A percentile compares a stretch with the other conserved stretches of the same genome.
These are phyloP conservation scores for Nemania sp. DNA, from an alignment of 2,329 filamentous ascomycete species.

Conservation along the genomic window DNA sequence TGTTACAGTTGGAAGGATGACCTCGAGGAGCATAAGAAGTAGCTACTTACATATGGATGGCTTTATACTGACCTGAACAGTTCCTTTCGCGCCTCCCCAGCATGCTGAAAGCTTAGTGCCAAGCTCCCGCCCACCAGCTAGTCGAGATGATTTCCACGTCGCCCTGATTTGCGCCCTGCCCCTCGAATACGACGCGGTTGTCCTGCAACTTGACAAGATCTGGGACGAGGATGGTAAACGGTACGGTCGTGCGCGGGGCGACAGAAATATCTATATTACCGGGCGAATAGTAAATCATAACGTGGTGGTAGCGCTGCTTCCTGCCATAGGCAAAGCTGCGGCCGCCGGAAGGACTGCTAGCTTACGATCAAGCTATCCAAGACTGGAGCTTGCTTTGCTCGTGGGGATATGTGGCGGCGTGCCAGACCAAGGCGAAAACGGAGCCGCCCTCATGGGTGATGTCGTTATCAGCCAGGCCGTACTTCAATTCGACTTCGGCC, in stretches of 20 bases:
- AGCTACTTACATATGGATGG: too few relatives aligned
- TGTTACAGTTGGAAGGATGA: too few relatives aligned
- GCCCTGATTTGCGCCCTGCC: slow-evolving; percentile 41
- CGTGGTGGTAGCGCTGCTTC: slow-evolving; percentile 39
- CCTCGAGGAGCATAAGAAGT: too few relatives aligned
- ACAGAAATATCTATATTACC: slow-evolving; percentile 37
- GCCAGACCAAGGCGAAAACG: slow-evolving; percentile 21
- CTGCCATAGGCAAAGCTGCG: slow-evolving; percentile 35
- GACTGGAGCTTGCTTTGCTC: slow-evolving; percentile 26
- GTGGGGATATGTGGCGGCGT: slow-evolving; percentile 33
- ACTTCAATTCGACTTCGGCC: slow-evolving; percentile 40
- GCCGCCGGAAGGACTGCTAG: slow-evolving; percentile 27
- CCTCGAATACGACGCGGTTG: slow-evolving; percentile 35
- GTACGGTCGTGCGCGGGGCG: slow-evolving; percentile 33
- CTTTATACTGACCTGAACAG: neutral
- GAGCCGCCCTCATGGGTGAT: slow-evolving; percentile 35
- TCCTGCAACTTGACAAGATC: slow-evolving; percentile 32
- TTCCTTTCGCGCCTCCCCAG: neutral
- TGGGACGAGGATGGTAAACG: slow-evolving; percentile 30
- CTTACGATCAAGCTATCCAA: slow-evolving; percentile 24
- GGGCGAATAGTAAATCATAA: slow-evolving; percentile 36
- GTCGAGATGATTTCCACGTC: slow-evolving; percentile 34
- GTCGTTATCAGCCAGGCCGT: slow-evolving; percentile 37
- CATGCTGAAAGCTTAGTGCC: neutral
- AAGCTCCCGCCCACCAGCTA: slow-evolving; percentile 1